Base-by-base conservation (phyloP, 2,329 filamentous ascomycete genomes). In the Paecilomyces fulvus region DNA sequence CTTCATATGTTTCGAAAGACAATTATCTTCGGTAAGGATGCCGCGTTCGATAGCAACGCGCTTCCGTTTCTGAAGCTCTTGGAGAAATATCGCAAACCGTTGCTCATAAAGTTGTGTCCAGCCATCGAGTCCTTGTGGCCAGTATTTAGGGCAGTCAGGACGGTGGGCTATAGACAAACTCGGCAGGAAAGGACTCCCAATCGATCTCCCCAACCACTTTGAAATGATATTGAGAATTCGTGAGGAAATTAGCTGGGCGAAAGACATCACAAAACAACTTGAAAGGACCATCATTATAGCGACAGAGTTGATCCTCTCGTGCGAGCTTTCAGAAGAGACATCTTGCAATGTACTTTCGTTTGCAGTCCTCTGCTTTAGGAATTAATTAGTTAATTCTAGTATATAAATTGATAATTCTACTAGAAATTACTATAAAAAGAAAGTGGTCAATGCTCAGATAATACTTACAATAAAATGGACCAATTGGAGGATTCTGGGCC, bases 181-280 rank as follows among this genome's bases (percentile, higher is more conserved):
- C 70, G 2, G 66, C 63, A n/a, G 0, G 74, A 75, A 69, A 74
- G 51, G 75, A 77, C 61, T 76, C 74, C 21, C 63, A 69, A 64
- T 77, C 74, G 46, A 77, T 58, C 17, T 75, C 61, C 1, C 71
- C 73, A 0, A 63, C 73, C 48, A 77, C 72, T 20, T 57, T 6
- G 72, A 60, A 25, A 67, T 75, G 4, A 66, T 57, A 9, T n/a
- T 37, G 33, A 37, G 33, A 37, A 66, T 78, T 63, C 11, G 67
- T 60, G 28, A 77, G 69, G 61, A 77, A 73, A 56, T 77, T 76
- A 20, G 62, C 20, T 4, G 71, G 70, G 30, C 65, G 67, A 20
- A 77, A 50, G 58, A 76, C 73, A 56, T 75, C 70, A 52, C 67
- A 75, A 60, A 71, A 75, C 46, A 69, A 61, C 51, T 64, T 63